phyloP scores from a whole-genome alignment of 2,329 filamentous ascomycete species.

The Fusarium metavorans region DNA sequence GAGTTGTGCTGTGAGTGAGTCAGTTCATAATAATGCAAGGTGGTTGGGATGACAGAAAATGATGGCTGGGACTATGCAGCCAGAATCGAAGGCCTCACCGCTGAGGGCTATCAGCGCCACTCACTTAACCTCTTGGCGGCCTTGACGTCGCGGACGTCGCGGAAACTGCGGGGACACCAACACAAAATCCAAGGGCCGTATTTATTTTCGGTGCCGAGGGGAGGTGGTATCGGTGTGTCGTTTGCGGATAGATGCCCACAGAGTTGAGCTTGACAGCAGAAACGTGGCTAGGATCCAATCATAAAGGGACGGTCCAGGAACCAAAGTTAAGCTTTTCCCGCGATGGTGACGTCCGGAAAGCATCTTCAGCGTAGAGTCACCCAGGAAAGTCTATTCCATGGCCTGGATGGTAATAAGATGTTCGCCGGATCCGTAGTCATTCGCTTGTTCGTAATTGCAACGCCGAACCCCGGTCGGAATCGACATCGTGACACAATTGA shows the following conservation, averaged over 20 bases:
- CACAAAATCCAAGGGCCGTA: background rate
- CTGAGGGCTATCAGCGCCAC: constrained; percentile 25
- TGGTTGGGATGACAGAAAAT: background rate
- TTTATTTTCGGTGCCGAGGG: background rate
- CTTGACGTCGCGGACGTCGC: background rate
- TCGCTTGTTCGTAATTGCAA: constrained; percentile 3
- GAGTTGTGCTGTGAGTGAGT: background rate
- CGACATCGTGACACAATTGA: background rate
- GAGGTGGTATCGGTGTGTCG: background rate
- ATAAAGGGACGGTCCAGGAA: constrained; percentile 3
- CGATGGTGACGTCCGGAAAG: background rate
- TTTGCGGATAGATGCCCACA: constrained; percentile 1
- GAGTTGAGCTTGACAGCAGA: constrained; percentile 10
- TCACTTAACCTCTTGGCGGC: constrained; percentile 23
- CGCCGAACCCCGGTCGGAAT: background rate
- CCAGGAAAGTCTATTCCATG: background rate
- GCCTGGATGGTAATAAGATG: background rate
- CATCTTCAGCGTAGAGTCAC: background rate
- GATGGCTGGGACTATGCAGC: background rate
- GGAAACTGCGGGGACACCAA: constrained; percentile 27
- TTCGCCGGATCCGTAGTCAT: constrained; percentile 26
- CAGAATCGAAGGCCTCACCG: constrained; percentile 28
- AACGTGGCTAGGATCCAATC: background rate
- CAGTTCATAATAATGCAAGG: background rate
- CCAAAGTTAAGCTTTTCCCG: background rate